Percentiles rank a stretch among this genome's conserved stretches.
Conservation (phyloP, 2,329 filamentous ascomycete species). For the Aspergillus pseudonomiae region DNA sequence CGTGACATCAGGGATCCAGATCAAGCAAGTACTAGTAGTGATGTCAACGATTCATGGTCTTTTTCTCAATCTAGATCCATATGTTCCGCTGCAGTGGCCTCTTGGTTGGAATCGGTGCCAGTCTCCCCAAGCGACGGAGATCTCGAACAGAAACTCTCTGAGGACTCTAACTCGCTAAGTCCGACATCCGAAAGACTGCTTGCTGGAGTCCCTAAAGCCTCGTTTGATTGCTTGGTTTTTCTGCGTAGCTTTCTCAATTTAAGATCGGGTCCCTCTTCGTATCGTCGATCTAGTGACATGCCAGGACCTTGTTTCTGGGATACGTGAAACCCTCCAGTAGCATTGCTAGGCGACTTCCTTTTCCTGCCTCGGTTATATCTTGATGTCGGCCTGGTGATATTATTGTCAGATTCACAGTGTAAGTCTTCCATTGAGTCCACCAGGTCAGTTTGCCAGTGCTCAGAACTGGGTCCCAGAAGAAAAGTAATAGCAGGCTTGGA, state of each 20-base stretch:
- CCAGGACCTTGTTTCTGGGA: background rate
- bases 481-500: background rate
- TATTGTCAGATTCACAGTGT: conserved; percentile 31
- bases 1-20: background rate
- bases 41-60: conserved; percentile 8
- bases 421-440: conserved; percentile 37
- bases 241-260: conserved; percentile 32
- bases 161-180: conserved; percentile 21
- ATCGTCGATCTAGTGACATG: conserved; percentile 14
- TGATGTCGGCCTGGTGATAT: conserved; percentile 7
- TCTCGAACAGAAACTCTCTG: conserved; percentile 26
- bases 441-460: conserved; percentile 34
- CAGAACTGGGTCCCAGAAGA: background rate
- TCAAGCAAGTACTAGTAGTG: background rate
- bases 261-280: conserved; percentile 14
- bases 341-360: conserved; percentile 33
- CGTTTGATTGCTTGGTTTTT: conserved; percentile 23
- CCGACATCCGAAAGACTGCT: conserved; percentile 2
- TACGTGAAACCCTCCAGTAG: conserved; percentile 15
- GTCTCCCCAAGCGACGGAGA: conserved; percentile 25
- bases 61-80: conserved; percentile 41
- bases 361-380: conserved; percentile 36
- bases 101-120: conserved; percentile 18
- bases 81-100: conserved; percentile 24
- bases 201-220: conserved; percentile 12